These are phyloP conservation scores for Blastobotrys aristatus DNA, from an alignment of 1,139 yeast genomes.

Conservation along the genomic window DNA sequence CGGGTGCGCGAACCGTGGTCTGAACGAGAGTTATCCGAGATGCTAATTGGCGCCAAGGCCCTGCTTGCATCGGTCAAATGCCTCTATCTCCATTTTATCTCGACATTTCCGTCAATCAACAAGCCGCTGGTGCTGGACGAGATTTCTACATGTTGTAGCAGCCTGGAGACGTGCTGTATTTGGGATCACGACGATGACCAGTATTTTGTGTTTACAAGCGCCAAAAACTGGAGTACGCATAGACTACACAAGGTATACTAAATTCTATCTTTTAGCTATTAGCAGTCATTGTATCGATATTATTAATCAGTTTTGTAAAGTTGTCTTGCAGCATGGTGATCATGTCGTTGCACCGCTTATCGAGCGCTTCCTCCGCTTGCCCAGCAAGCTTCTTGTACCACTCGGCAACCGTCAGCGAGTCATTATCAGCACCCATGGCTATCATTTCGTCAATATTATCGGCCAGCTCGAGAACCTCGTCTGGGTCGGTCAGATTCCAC, in stretches of 20 bases:
- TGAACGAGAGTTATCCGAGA: background rate
- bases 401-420: constrained; percentile 58
- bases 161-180: background rate
- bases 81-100: constrained; percentile 3
- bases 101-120: background rate
- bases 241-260: background rate
- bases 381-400: constrained; percentile 54
- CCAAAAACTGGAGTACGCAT: constrained; percentile 1
- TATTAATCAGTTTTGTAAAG: constrained; percentile 26
- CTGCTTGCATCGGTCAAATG: background rate
- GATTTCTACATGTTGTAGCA: background rate
- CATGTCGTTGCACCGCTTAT: constrained; percentile 33
- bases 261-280: background rate
- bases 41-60: background rate
- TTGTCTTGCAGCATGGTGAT: constrained; percentile 28
- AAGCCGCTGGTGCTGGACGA: constrained; percentile 3
- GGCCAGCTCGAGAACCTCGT: constrained; percentile 9
- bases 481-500: constrained; percentile 16
- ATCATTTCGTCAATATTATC: background rate
- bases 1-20: background rate
- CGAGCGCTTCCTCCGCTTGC: constrained; percentile 29
- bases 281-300: constrained; percentile 20
- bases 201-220: background rate
- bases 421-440: background rate
- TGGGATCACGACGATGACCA: constrained; percentile 6